Evolutionary conservation across 768 basidiomycete genomes (phyloP).

Genomic region (Hirschioporus abietinus): DNA sequence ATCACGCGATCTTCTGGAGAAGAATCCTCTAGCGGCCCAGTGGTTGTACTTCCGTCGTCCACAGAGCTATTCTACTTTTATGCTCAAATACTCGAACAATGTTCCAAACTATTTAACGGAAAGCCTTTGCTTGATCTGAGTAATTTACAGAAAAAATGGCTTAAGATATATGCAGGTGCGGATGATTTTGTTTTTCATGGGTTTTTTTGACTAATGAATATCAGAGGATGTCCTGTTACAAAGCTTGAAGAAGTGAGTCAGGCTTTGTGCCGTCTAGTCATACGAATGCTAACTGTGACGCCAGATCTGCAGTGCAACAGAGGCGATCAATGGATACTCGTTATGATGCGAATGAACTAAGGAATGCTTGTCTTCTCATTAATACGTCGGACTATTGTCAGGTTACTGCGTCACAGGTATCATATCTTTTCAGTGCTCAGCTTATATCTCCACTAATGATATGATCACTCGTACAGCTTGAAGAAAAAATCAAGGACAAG

Average conservation of each 20-base stretch:
- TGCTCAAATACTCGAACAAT: conserved; percentile 90
- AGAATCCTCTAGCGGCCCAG: conserved; percentile 41
- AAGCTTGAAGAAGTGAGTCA: conserved; percentile 61
- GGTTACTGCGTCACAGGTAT: conserved; percentile 80
- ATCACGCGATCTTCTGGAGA: conserved; percentile 34
- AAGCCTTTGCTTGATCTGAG: conserved; percentile 79
- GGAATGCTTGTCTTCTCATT: conserved; percentile 81
- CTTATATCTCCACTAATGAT: conserved; percentile 1
- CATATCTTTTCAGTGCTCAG: conserved; percentile 11
- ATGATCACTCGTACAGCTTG: conserved; percentile 50
- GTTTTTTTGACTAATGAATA: conserved; percentile 9
- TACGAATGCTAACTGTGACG: conserved; percentile 7
- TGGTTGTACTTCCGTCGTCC: conserved; percentile 83
- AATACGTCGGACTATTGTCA: conserved; percentile 99
- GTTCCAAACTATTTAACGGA: conserved; percentile 83
- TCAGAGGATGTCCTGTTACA: conserved; percentile 82
- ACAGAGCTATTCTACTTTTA: conserved; percentile 98
- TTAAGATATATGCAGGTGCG: conserved; percentile 86
- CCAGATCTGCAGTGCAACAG: conserved; percentile 35
- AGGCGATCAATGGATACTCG: conserved; percentile 77
- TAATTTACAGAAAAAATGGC: conserved; percentile 86
- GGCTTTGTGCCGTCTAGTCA: not conserved
- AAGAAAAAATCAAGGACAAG: conserved; percentile 85
- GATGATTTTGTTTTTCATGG: conserved; percentile 13
- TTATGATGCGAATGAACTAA: conserved; percentile 69